Evolutionary conservation across 352 stramenopile species (phyloP).

Genomic region (Phytophthora macrochlamydospora): DNA sequence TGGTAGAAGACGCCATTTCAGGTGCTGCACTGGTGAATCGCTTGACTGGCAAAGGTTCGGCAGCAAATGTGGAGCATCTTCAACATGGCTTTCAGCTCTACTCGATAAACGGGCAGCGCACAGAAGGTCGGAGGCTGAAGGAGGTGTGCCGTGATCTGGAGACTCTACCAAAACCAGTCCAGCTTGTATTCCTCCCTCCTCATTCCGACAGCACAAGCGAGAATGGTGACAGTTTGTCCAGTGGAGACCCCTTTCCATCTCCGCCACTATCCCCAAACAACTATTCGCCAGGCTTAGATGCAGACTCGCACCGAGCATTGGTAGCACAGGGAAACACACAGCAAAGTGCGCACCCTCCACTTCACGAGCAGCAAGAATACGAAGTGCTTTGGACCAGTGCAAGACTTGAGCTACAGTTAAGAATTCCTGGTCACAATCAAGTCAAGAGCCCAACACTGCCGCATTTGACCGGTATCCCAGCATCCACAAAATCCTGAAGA

Average conservation of each 20-base stretch:
- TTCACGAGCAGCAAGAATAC: slow-evolving; percentile 28
- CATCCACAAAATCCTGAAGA: slow-evolving; percentile 34
- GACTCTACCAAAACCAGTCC: slow-evolving; percentile 46
- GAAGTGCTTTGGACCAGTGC: slow-evolving; percentile 31
- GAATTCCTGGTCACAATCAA: slow-evolving; percentile 17
- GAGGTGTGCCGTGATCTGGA: slow-evolving; percentile 41
- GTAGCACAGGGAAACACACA: slow-evolving; percentile 8
- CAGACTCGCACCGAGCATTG: slow-evolving; percentile 12
- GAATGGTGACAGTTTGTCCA: slow-evolving; percentile 17
- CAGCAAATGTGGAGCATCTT: slow-evolving; percentile 43
- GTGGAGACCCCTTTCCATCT: slow-evolving; percentile 2
- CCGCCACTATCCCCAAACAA: slow-evolving; percentile 4
- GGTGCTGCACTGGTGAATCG: slow-evolving; percentile 60
- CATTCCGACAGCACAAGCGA: slow-evolving; percentile 11
- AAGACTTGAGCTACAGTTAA: slow-evolving; percentile 34
- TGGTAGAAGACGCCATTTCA: slow-evolving; percentile 57
- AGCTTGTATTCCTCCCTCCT: slow-evolving; percentile 53
- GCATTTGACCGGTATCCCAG: slow-evolving; percentile 25
- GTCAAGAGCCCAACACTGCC: neutral
- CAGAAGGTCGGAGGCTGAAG: slow-evolving; percentile 31
- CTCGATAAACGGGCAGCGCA: slow-evolving; percentile 55
- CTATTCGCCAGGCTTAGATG: slow-evolving; percentile 5
- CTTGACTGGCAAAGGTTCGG: slow-evolving; percentile 67
- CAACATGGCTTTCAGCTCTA: slow-evolving; percentile 51
- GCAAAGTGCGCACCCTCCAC: slow-evolving; percentile 4